A percentile compares a stretch with the other conserved stretches of the same genome.
These are phyloP conservation scores for Boletus rubescentipes DNA, from an alignment of 768 basidiomycete species.

Conservation along the genomic window DNA sequence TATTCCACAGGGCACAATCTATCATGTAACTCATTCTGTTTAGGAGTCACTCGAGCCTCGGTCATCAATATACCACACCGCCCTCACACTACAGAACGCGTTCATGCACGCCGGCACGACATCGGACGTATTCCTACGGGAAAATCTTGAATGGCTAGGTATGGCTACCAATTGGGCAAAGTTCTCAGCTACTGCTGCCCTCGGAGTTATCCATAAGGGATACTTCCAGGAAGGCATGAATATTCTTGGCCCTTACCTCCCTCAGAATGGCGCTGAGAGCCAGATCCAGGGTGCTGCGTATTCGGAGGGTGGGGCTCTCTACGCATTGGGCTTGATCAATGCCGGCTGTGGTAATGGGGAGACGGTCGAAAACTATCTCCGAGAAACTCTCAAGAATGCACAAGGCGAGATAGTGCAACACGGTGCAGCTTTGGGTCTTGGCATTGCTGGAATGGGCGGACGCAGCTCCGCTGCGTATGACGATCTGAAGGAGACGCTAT, in stretches of 20 bases:
- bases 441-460: slow-evolving; percentile 92
- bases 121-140: slow-evolving; percentile 88
- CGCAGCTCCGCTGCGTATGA: slow-evolving; percentile 89
- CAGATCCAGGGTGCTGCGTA: slow-evolving; percentile 78
- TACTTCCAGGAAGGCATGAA: slow-evolving; percentile 91
- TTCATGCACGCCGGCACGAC: slow-evolving; percentile 99
- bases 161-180: slow-evolving; percentile 98
- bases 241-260: slow-evolving; percentile 92
- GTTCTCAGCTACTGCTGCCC: slow-evolving; percentile 94
- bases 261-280: slow-evolving; percentile 72
- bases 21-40: slow-evolving; percentile 4
- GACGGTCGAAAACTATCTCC: slow-evolving; percentile 73
- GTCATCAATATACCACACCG: slow-evolving; percentile 96
- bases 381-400: slow-evolving; percentile 71
- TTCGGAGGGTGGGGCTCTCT: slow-evolving; percentile 95
- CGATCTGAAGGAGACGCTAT: slow-evolving; percentile 83
- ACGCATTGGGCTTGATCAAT: slow-evolving; percentile 92
- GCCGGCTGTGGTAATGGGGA: slow-evolving; percentile 78
- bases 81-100: slow-evolving; percentile 93
- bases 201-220: slow-evolving; percentile 97
- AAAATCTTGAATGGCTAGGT: slow-evolving; percentile 96
- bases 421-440: slow-evolving; percentile 95
- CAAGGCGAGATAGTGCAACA: slow-evolving; percentile 92
- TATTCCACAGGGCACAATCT: background rate
- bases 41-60: slow-evolving; percentile 91